A percentile compares a stretch with the other conserved stretches of the same genome.
Evolutionary conservation across 2,329 filamentous ascomycete species (phyloP).

Genomic region (Purpureocillium takamizusanense): DNA sequence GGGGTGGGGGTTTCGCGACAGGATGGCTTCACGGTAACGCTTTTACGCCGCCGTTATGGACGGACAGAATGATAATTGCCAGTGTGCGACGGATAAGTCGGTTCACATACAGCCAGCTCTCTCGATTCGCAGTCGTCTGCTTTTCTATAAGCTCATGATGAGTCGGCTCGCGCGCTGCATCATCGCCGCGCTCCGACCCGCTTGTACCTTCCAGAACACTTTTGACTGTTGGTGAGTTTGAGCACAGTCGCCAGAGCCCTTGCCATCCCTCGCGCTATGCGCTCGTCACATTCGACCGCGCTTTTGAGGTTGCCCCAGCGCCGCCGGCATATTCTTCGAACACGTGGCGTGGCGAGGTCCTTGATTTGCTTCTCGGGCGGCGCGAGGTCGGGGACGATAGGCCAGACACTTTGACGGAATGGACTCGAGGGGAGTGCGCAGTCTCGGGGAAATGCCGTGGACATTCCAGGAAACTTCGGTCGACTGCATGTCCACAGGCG

Average conservation of each 20-base stretch:
- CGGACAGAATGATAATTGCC: constrained; percentile 22
- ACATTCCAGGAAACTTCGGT: constrained; percentile 14
- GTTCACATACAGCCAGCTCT: constrained; percentile 20
- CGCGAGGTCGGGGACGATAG: constrained; percentile 30
- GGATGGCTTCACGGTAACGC: constrained; percentile 33
- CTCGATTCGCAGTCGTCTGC: constrained; percentile 10
- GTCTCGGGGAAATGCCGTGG: constrained; percentile 14
- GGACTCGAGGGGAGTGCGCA: constrained; percentile 25
- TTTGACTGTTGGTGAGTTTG: constrained; percentile 15
- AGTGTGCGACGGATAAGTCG: constrained; percentile 23
- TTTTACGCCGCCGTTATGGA: constrained; percentile 32
- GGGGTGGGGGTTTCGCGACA: constrained; percentile 18
- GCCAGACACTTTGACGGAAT: constrained; percentile 26
- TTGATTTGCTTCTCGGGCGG: constrained; percentile 29
- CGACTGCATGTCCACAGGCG: constrained; percentile 12
- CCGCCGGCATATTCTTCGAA: constrained; percentile 30
- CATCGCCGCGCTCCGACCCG: constrained; percentile 8
- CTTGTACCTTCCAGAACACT: constrained; percentile 23
- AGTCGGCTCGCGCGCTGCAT: no score
- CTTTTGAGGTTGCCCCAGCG: constrained; percentile 41
- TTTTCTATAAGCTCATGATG: constrained; percentile 6
- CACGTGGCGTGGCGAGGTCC: constrained; percentile 26
- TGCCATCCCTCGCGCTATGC: constrained; percentile 16
- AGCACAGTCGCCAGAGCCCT: constrained; percentile 12
- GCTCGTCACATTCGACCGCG: constrained; percentile 16